Conservation (phyloP, 306 rosid genomes). For the Hippophae rhamnoides region DNA sequence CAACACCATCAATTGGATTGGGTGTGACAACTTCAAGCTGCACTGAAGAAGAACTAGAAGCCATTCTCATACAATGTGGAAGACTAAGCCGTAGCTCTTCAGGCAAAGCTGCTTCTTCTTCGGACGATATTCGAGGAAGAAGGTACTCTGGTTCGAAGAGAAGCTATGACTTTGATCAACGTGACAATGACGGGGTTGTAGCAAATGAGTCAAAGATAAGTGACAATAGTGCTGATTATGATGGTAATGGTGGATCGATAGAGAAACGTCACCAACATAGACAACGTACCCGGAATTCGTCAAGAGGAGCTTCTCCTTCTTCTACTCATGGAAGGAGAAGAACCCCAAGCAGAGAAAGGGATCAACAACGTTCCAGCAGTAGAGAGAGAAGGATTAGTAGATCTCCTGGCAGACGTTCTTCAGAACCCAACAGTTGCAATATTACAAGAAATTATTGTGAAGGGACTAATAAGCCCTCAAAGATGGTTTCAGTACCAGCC, state of each 20-base stretch:
- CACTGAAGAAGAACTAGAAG: constrained; percentile 88
- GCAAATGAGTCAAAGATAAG: constrained; percentile 25
- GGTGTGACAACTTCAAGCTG: constrained; percentile 81
- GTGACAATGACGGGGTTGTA: constrained; percentile 23
- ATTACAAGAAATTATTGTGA: not conserved
- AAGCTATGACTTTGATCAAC: constrained; percentile 63
- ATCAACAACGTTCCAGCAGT: constrained; percentile 61
- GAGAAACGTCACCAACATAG: constrained; percentile 38
- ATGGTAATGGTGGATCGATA: constrained; percentile 29
- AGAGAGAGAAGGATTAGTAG: constrained; percentile 78
- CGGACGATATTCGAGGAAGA: constrained; percentile 36
- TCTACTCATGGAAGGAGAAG: constrained; percentile 67
- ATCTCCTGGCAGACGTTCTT: constrained; percentile 72
- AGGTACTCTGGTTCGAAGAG: constrained; percentile 85
- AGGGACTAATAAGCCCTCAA: constrained; percentile 46
- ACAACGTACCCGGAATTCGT: constrained; percentile 41
- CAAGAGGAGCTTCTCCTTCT: constrained; percentile 27
- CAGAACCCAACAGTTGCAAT: constrained; percentile 17
- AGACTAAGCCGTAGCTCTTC: constrained; percentile 92
- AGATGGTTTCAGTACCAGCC: constrained; percentile 95
- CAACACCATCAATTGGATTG: constrained; percentile 20
- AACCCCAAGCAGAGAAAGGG: constrained; percentile 87
- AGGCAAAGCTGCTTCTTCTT: constrained; percentile 53
- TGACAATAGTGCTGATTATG: constrained; percentile 22
- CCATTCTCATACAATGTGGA: constrained; percentile 88